Percentiles rank a stretch among this genome's conserved stretches.
phyloP scores from a whole-genome alignment of 306 rosid species.

The Chamaecrista fasciculata region DNA sequence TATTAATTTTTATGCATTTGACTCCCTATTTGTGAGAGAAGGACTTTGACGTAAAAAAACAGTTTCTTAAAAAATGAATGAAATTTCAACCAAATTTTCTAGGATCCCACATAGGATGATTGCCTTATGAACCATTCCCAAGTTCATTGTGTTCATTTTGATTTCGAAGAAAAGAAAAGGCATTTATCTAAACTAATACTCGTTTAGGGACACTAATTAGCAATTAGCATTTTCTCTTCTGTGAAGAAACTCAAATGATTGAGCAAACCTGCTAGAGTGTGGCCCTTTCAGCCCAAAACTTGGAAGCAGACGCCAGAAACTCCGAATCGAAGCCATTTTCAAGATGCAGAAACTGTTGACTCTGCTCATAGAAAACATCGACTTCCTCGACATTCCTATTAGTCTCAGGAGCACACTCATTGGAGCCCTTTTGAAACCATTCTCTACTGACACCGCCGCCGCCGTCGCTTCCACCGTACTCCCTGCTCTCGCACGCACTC shows the following conservation, averaged over 20 bases:
- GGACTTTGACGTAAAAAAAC: too few species aligned
- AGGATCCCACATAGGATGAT: slow-evolving; percentile 32
- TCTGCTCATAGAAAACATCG: slow-evolving; percentile 33
- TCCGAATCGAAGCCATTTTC: slow-evolving; percentile 64
- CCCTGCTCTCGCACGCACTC: slow-evolving; percentile 37
- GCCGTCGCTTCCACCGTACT: too few species aligned
- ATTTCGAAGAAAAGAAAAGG: slow-evolving; percentile 12
- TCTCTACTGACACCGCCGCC: slow-evolving; percentile 26
- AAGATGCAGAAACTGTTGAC: slow-evolving; percentile 21
- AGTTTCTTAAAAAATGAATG: too few species aligned
- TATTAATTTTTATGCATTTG: too few species aligned
- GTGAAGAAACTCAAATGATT: background rate
- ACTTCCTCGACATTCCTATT: slow-evolving; percentile 31
- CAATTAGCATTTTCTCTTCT: background rate
- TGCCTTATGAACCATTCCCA: slow-evolving; percentile 1
- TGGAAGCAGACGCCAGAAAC: slow-evolving; percentile 68
- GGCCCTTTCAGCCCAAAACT: slow-evolving; percentile 60
- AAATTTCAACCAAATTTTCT: too few species aligned
- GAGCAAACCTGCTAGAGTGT: slow-evolving; percentile 66
- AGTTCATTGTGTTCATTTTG: slow-evolving; percentile 26
- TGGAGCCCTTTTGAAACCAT: slow-evolving; percentile 37
- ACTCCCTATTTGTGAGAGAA: too few species aligned
- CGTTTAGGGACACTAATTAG: background rate
- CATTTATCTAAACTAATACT: too few species aligned
- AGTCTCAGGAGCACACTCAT: slow-evolving; percentile 29